These are phyloP conservation scores for Hypoxylon cercidicola DNA, from an alignment of 495 filamentous ascomycete species.

Conservation along the genomic window DNA sequence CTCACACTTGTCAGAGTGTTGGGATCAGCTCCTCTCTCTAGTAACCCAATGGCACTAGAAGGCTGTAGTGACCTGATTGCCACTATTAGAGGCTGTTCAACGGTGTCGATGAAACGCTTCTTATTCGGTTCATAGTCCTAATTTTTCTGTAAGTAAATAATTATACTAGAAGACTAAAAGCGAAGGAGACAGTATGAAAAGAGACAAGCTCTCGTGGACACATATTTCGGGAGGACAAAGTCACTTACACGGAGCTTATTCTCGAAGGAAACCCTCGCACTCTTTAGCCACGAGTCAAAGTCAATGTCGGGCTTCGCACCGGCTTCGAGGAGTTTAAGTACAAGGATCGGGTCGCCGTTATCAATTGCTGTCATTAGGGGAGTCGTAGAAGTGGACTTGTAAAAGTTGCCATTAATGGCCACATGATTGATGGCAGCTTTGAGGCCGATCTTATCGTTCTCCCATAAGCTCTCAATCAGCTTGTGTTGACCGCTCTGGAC, in stretches of 20 bases:
- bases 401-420: slow-evolving; percentile 37
- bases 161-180: neutral
- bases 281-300: slow-evolving; percentile 59
- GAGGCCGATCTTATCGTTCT: slow-evolving; percentile 68
- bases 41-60: slow-evolving; percentile 62
- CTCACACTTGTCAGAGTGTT: slow-evolving; percentile 57
- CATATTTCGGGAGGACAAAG: neutral
- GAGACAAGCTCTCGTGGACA: neutral
- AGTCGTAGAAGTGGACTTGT: slow-evolving; percentile 47
- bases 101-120: slow-evolving; percentile 46
- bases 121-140: slow-evolving; percentile 57
- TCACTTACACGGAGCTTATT: slow-evolving; percentile 35
- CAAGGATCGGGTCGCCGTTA: slow-evolving; percentile 46
- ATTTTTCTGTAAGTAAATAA: slow-evolving; percentile 43
- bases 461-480: slow-evolving; percentile 63
- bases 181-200: neutral
- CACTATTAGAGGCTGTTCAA: slow-evolving; percentile 68
- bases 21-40: slow-evolving; percentile 68
- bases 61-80: slow-evolving; percentile 65
- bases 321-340: slow-evolving; percentile 53
- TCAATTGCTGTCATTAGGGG: slow-evolving; percentile 50
- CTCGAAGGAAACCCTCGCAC: slow-evolving; percentile 46
- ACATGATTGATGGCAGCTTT: slow-evolving; percentile 73
- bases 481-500: slow-evolving; percentile 60
- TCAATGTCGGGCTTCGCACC: slow-evolving; percentile 54